A percentile compares a stretch with the other conserved stretches of the same genome.
Conservation (phyloP, 768 basidiomycete genomes). For the Filobasidium floriforme region DNA sequence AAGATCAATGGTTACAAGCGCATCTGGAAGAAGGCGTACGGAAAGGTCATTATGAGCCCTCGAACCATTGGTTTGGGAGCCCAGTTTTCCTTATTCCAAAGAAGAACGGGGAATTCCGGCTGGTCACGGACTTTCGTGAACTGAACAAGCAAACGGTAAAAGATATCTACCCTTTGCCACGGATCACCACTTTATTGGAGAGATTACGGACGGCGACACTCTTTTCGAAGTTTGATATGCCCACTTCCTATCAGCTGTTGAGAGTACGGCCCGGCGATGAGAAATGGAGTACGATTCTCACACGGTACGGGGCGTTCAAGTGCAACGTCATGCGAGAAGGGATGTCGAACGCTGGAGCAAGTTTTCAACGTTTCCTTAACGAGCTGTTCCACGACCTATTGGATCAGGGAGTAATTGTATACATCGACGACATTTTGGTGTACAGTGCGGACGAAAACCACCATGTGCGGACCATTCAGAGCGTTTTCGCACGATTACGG, state of each 20-base stretch:
- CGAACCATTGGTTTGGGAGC: neutral
- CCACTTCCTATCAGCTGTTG: slow-evolving; percentile 48
- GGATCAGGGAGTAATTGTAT: slow-evolving; percentile 42
- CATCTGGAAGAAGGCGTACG: neutral
- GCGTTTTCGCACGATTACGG: neutral
- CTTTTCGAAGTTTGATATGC: slow-evolving; percentile 44
- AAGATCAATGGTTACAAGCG: neutral
- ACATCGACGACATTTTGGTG: slow-evolving; percentile 18
- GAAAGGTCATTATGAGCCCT: neutral
- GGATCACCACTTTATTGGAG: slow-evolving; percentile 29
- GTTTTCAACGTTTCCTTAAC: slow-evolving; percentile 50
- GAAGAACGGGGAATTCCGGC: neutral
- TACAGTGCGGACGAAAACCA: neutral
- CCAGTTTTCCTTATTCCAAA: neutral
- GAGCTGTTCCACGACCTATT: slow-evolving; percentile 47
- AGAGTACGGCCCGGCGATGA: slow-evolving; percentile 47
- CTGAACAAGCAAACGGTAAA: slow-evolving; percentile 26
- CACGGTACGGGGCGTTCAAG: slow-evolving; percentile 48
- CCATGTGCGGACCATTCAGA: slow-evolving; percentile 36
- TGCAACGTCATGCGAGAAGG: slow-evolving; percentile 49
- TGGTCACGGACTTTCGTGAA: slow-evolving; percentile 30
- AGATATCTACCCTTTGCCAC: slow-evolving; percentile 32
- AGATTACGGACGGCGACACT: slow-evolving; percentile 21
- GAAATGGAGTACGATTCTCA: slow-evolving; percentile 48
- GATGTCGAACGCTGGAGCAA: slow-evolving; percentile 39